Percentiles rank a stretch among this genome's conserved stretches.
These are phyloP conservation scores for Malassezia nana DNA, from an alignment of 1,284 basidiomycete genomes.

Conservation along the genomic window DNA sequence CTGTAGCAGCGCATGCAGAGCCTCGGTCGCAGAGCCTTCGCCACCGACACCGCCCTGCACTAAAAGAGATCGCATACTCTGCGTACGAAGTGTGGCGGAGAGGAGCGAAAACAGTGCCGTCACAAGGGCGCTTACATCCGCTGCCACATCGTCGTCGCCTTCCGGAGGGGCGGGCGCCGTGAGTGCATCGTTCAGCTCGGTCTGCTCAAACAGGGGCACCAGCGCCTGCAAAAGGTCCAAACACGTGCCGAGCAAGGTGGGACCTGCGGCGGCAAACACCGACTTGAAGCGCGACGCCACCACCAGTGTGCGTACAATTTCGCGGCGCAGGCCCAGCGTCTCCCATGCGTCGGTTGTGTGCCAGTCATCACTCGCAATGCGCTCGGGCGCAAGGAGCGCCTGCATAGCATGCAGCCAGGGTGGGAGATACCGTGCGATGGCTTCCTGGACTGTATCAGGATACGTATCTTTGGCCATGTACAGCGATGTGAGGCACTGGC, in stretches of 20 bases:
- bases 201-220: slow-evolving; percentile 22
- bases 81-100: slow-evolving; percentile 57
- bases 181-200: slow-evolving; percentile 47
- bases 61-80: slow-evolving; percentile 60
- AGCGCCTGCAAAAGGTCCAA: slow-evolving; percentile 23
- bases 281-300: slow-evolving; percentile 32
- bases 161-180: slow-evolving; percentile 57
- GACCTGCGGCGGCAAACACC: slow-evolving; percentile 19
- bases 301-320: slow-evolving; percentile 38
- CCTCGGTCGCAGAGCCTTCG: slow-evolving; percentile 50
- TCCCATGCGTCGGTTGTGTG: slow-evolving; percentile 20
- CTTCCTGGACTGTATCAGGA: slow-evolving; percentile 72
- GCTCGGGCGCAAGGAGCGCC: slow-evolving; percentile 14
- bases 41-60: slow-evolving; percentile 40
- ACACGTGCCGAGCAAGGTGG: slow-evolving; percentile 18
- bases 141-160: slow-evolving; percentile 58
- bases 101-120: slow-evolving; percentile 73
- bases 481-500: slow-evolving; percentile 75
- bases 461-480: slow-evolving; percentile 91
- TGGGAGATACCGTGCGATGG: slow-evolving; percentile 68
- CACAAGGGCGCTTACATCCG: slow-evolving; percentile 60
- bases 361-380: slow-evolving; percentile 11
- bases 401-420: slow-evolving; percentile 57
- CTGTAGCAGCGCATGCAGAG: slow-evolving; percentile 52
- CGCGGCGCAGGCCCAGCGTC: slow-evolving; percentile 25